Evolutionary conservation across 2,329 filamentous ascomycete species (phyloP), one percentile per base, ranked within the genome.

Genomic region (Fusarium sp.): DNA sequence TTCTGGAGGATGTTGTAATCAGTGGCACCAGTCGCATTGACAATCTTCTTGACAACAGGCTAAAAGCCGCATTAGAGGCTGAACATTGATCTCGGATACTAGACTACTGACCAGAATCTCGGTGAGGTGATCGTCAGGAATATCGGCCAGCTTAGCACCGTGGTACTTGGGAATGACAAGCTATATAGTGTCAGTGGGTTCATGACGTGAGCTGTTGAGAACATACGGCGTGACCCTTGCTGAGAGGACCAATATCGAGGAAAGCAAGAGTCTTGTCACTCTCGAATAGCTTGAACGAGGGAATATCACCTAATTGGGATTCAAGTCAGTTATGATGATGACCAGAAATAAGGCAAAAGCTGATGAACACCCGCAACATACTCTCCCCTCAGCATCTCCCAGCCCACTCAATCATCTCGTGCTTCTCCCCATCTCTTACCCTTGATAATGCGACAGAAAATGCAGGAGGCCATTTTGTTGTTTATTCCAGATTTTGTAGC

Each of bases 401-500:
- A 27, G 53, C 33, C 12, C 27, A 42, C 59, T 49, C 42, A 48
- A 30, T 45, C 53, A 32, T 41, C 18, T 41, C 56, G 23, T 45
- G 8, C 56, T 56, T 33, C 58, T 50, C 17, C 38, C 33, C 33
- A 23, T 52, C 33, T 67, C 71, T 73, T 78, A 86, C 95, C 95
- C 88, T 97, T 97, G 85, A 99, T 92, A 80, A 99, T 98, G 83
- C 94, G 97, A 88, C 96, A 99, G 86, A 99, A 99, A 79, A 98
- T 94, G 81, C 96, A 99, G 70, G 91, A 63, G 26, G 70, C 55
- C 73, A 74, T 75, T 20, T 45, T 66, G 52, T 15, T 8, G 18
- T 42, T 9, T 4, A 13, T 32, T 23, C 9, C 13, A 30, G 20
- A 13, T 27, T 33, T 8, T 26, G 13, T 14, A 26, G 44, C 37